phyloP scores from a whole-genome alignment of 352 stramenopile genomes.

The Halophytophthora polymorphica region DNA sequence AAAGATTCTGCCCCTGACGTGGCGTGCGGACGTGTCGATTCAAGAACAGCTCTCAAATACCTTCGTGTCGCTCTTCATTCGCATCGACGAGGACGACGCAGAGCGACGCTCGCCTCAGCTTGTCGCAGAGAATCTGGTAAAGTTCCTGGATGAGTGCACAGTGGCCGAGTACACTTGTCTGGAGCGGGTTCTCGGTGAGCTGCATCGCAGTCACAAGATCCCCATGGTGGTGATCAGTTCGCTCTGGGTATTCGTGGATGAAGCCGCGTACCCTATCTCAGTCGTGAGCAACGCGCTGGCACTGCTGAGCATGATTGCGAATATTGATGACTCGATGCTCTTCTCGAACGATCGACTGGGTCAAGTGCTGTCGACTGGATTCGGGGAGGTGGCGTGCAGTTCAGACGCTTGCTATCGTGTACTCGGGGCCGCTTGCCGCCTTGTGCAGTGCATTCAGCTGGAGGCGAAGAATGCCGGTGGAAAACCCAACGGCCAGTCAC shows the following conservation, averaged over 20 bases:
- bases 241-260: conserved; percentile 69
- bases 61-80: conserved; percentile 67
- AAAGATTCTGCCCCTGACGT: conserved; percentile 90
- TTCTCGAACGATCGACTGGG: conserved; percentile 56
- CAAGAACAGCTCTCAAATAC: conserved; percentile 90
- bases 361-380: conserved; percentile 55
- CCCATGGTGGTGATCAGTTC: conserved; percentile 59
- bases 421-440: conserved; percentile 53
- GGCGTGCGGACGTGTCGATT: conserved; percentile 84
- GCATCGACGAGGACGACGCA: conserved; percentile 39
- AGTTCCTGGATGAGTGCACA: conserved; percentile 75
- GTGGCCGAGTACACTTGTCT: conserved; percentile 76
- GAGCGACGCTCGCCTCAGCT: conserved; percentile 40
- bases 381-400: conserved; percentile 48
- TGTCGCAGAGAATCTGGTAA: conserved; percentile 63
- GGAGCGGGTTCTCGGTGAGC: conserved; percentile 66
- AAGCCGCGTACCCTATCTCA: conserved; percentile 47
- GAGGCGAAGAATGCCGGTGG: conserved; percentile 34
- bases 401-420: conserved; percentile 50
- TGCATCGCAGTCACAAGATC: conserved; percentile 58
- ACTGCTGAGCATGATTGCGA: conserved; percentile 68
- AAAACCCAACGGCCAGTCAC: conserved; percentile 37
- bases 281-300: conserved; percentile 62
- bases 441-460: conserved; percentile 63
- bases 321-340: conserved; percentile 59